phyloP scores from a whole-genome alignment of 306 rosid species.

The Quercus glauca region DNA sequence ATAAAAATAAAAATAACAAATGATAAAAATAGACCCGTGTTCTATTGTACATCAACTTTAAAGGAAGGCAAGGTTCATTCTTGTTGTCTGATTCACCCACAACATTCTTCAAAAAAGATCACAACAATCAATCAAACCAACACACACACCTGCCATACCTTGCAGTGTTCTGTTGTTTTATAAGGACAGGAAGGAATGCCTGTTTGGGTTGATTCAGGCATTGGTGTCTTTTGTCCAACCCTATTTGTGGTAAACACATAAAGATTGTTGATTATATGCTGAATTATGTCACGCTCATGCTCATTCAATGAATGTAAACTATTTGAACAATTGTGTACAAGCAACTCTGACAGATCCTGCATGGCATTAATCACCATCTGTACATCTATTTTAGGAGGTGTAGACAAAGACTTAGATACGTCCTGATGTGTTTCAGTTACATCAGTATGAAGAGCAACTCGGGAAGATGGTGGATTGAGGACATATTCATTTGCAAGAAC shows the following conservation, averaged over 20 bases:
- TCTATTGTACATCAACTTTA: no score
- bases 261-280: slow-evolving; percentile 48
- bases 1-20: no score
- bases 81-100: not conserved
- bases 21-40: no score
- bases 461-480: slow-evolving; percentile 26
- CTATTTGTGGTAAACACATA: slow-evolving; percentile 28
- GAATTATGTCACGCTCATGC: slow-evolving; percentile 34
- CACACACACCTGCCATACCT: slow-evolving; percentile 42
- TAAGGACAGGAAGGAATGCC: slow-evolving; percentile 27
- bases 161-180: slow-evolving; percentile 32
- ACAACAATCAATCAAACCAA: not conserved
- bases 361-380: slow-evolving; percentile 36
- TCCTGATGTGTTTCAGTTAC: slow-evolving; percentile 31
- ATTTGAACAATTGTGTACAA: slow-evolving; percentile 37
- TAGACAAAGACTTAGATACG: slow-evolving; percentile 38
- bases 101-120: not conserved
- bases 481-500: slow-evolving; percentile 19
- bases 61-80: not conserved
- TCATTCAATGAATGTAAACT: slow-evolving; percentile 32
- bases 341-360: slow-evolving; percentile 56
- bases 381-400: slow-evolving; percentile 43
- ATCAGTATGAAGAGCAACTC: slow-evolving; percentile 24
- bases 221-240: slow-evolving; percentile 27
- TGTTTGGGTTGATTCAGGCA: slow-evolving; percentile 26